phyloP scores from a whole-genome alignment of 73 alveolate genomes.

The Paramecium primaurelia region DNA sequence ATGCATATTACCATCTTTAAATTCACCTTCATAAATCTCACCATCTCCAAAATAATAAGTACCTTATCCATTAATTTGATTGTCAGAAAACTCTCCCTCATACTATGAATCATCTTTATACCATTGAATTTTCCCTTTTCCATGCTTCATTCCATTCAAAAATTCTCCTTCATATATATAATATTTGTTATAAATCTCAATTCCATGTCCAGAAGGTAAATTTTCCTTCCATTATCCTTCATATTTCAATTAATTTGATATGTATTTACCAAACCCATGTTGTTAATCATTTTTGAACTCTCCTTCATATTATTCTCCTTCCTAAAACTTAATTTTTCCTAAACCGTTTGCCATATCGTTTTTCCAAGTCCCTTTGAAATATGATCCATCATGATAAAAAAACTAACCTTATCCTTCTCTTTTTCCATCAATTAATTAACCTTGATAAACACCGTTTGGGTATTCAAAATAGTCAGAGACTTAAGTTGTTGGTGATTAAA shows the following conservation, averaged over 20 bases:
- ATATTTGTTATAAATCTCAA: background rate
- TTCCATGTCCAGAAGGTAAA: slow-evolving; percentile 45
- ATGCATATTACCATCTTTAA: slow-evolving; percentile 55
- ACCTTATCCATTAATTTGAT: slow-evolving; percentile 69
- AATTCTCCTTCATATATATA: slow-evolving; percentile 46
- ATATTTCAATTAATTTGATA: background rate
- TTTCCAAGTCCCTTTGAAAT: slow-evolving; percentile 56
- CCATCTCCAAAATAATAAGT: slow-evolving; percentile 66
- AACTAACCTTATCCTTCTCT: slow-evolving; percentile 36
- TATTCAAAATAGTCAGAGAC: background rate
- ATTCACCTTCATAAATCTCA: slow-evolving; percentile 66
- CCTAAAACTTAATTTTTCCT: slow-evolving; percentile 31
- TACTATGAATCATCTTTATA: slow-evolving; percentile 64
- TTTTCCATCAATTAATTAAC: background rate
- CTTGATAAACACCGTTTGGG: slow-evolving; percentile 39
- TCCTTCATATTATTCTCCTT: slow-evolving; percentile 63
- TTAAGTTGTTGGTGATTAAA: background rate
- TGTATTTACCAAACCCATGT: slow-evolving; percentile 50
- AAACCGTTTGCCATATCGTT: slow-evolving; percentile 51
- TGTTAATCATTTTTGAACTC: slow-evolving; percentile 37
- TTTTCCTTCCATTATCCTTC: slow-evolving; percentile 50
- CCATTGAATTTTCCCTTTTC: slow-evolving; percentile 57
- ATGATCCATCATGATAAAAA: slow-evolving; percentile 47
- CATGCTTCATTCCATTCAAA: slow-evolving; percentile 40
- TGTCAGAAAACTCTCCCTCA: slow-evolving; percentile 68